These are phyloP conservation scores for Xerocomus spinulosus DNA, from an alignment of 768 basidiomycete species.

Conservation along the genomic window DNA sequence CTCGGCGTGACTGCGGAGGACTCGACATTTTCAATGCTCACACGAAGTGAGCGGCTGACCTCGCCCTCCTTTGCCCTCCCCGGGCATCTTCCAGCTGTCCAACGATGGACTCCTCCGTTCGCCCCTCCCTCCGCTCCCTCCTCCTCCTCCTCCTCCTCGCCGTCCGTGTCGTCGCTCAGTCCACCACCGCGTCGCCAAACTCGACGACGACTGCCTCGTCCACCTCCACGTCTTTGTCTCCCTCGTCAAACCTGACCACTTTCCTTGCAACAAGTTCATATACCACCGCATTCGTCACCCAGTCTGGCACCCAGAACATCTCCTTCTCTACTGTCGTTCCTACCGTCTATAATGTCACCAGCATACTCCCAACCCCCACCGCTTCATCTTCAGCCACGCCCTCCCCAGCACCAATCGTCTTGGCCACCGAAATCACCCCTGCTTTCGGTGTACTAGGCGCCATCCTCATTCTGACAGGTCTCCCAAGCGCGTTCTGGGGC, in stretches of 20 bases:
- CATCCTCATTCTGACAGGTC: conserved; percentile 82
- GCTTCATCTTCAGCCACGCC: conserved; percentile 41
- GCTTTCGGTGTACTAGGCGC: conserved; percentile 88
- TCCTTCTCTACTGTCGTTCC: conserved; percentile 53
- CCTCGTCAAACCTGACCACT: conserved; percentile 40
- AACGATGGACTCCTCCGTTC: no score
- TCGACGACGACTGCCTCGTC: conserved; percentile 12
- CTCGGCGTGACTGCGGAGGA: conserved; percentile 17
- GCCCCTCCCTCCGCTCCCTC: conserved; percentile 1
- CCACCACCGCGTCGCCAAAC: conserved; percentile 14
- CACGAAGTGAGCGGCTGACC: conserved; percentile 32
- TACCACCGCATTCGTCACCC: conserved; percentile 45
- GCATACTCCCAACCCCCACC: conserved; percentile 47
- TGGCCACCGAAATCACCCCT: conserved; percentile 71
- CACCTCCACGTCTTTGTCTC: neutral
- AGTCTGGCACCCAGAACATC: conserved; percentile 45
- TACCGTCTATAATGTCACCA: conserved; percentile 59
- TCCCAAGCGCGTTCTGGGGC: conserved; percentile 87
- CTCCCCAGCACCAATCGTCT: conserved; percentile 33
- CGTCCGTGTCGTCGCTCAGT: conserved; percentile 37
- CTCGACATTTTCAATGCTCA: no score
- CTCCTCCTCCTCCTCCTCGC: conserved; percentile 26
- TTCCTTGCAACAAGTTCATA: conserved; percentile 52
- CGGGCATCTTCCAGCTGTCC: neutral
- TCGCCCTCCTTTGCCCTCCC: conserved; percentile 5